Evolutionary conservation across 768 basidiomycete species (phyloP), one percentile per base, ranked within the genome.

Genomic region (Paxillus rubicundulus): DNA sequence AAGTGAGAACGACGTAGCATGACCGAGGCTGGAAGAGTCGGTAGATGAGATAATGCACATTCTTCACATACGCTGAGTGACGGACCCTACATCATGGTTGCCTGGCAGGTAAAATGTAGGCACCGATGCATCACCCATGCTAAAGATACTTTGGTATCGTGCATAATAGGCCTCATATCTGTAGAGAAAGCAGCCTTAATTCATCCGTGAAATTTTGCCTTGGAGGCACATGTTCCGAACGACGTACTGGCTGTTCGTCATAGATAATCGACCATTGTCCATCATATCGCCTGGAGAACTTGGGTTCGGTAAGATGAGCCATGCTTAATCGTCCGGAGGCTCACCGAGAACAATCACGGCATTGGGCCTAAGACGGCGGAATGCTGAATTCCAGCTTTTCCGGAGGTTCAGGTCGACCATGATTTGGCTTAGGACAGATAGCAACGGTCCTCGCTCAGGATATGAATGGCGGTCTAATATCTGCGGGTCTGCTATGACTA

Each of bases 401-500:
- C 89, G 81, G 52, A 96, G 73, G 65, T 92, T 91, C 54, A 89
- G 74, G 72, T 96, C 90, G 46, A 89, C 85, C 47, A 92, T 65
- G 54, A 82, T 62, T 58, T 82, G 85, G 14, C 80, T 80, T 5
- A 92, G 60, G 49, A 76, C 77, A 50, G 82, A 81, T 20, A 89
- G 67, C 62, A 80, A 68, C 20, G 75, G 62, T 4, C 73, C 64
- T 5, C 87, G 80, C 36, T 72, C 80, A 9, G 85, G 84, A 66
- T 93, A 93, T 4, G 89, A 89, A 40, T 78, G 74, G 43, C 77
- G 76, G 66, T 94, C 86, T 41, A 92, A 77, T 24, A 96, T 81
- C 69, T 96, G 93, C 0, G 93, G 89, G 70, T 97, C 95, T 12
- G 94, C 86, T 33, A 94, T 74, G 42, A 96, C 73, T n/a, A 97